Conservation (phyloP, 176 grass and related monocot genomes). For the Hordeum marinum region DNA sequence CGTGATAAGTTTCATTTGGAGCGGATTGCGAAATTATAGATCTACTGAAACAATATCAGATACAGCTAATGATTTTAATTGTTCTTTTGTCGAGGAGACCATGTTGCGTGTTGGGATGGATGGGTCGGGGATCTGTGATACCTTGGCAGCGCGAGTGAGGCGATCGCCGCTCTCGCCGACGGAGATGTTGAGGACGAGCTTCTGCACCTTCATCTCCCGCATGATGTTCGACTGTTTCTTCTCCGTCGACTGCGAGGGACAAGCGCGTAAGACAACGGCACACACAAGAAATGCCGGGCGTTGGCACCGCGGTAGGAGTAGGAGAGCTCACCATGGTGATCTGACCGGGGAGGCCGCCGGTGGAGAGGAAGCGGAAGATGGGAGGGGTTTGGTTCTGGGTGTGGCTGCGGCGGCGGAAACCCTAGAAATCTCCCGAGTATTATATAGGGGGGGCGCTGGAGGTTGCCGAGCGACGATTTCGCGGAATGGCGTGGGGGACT, state of each 20-base stretch:
- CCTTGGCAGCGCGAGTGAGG: slow-evolving; percentile 44
- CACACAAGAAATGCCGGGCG: not conserved
- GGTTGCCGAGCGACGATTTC: not conserved
- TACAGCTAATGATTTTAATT: no score
- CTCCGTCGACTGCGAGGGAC: slow-evolving; percentile 31
- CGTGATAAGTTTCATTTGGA: not conserved
- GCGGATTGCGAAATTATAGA: not conserved
- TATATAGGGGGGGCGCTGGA: slow-evolving; percentile 8
- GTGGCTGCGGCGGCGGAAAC: slow-evolving; percentile 40
- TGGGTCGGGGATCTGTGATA: not conserved
- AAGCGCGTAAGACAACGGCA: not conserved
- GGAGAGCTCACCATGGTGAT: slow-evolving; percentile 16
- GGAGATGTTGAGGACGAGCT: slow-evolving; percentile 53
- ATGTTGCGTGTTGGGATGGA: not conserved
- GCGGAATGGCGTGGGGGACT: not conserved
- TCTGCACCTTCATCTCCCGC: slow-evolving; percentile 57
- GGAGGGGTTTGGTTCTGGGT: not conserved
- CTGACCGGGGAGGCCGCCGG: not conserved
- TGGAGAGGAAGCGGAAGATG: not conserved
- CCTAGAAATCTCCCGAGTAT: slow-evolving; percentile 1
- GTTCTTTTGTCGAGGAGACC: not conserved
- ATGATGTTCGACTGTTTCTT: slow-evolving; percentile 45
- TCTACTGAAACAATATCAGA: not conserved
- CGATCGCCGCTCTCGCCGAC: slow-evolving; percentile 46
- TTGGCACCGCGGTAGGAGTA: not conserved